A percentile compares a stretch with the other conserved stretches of the same genome.
Conservation (phyloP, 345 rosid genomes). For the Euphorbia peplus region DNA sequence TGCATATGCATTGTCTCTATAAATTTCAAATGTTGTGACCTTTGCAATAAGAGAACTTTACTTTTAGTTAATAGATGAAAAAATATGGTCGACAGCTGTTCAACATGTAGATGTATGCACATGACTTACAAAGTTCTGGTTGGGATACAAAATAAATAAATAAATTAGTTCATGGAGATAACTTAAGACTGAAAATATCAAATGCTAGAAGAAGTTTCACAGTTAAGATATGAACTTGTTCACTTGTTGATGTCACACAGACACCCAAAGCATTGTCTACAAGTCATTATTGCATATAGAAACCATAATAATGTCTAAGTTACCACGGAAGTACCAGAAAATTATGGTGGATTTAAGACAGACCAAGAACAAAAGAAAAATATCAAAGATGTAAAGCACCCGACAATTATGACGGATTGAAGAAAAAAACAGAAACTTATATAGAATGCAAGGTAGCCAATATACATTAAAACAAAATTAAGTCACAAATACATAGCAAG, state of each 20-base stretch:
- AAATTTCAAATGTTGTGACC: background rate
- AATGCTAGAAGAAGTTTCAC: background rate
- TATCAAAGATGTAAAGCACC: background rate
- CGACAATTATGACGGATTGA: background rate
- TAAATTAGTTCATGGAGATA: too few relatives aligned
- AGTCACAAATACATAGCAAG: conserved; percentile 1
- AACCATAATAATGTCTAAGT: background rate
- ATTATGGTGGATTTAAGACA: too few relatives aligned
- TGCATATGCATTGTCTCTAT: background rate
- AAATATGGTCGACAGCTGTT: background rate
- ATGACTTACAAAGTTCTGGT: background rate
- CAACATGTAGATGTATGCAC: background rate
- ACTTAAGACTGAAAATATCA: background rate
- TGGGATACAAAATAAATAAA: too few relatives aligned
- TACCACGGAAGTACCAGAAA: background rate
- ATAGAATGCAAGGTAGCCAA: conserved; percentile 1
- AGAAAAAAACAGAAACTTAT: background rate
- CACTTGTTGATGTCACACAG: background rate
- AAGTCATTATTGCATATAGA: background rate
- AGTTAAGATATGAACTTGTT: background rate
- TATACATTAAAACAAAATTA: background rate
- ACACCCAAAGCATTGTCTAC: background rate
- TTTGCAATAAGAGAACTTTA: background rate
- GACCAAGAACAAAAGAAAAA: too few relatives aligned
- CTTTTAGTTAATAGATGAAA: background rate